These are phyloP conservation scores for Arachis stenosperma DNA, from an alignment of 306 rosid genomes.

Conservation along the genomic window DNA sequence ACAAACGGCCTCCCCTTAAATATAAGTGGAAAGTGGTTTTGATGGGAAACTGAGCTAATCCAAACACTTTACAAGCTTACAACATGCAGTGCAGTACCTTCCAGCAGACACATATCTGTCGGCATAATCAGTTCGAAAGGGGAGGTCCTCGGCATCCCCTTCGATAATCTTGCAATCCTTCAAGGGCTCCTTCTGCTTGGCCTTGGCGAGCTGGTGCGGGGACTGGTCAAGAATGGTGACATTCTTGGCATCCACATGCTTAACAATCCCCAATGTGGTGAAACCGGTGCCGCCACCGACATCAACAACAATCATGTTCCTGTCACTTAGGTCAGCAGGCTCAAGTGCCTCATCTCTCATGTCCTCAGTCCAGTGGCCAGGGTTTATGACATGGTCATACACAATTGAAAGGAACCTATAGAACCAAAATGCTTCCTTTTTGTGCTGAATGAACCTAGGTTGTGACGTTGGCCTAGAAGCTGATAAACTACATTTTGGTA, in stretches of 20 bases:
- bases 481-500: constrained; percentile 64
- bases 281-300: constrained; percentile 95
- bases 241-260: constrained; percentile 89
- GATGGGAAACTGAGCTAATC: not conserved
- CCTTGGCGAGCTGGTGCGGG: constrained; percentile 94
- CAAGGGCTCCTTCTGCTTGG: constrained; percentile 81
- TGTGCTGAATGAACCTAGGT: constrained; percentile 93
- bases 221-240: constrained; percentile 95
- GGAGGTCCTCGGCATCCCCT: constrained; percentile 96
- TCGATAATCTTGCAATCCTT: constrained; percentile 83
- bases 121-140: constrained; percentile 84
- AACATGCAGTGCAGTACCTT: constrained; percentile 51
- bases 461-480: constrained; percentile 80
- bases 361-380: constrained; percentile 96
- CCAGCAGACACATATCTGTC: constrained; percentile 95
- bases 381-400: constrained; percentile 87
- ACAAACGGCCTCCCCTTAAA: no score
- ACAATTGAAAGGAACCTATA: constrained; percentile 89
- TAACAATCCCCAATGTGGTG: constrained; percentile 86
- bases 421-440: constrained; percentile 95
- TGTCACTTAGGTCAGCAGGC: constrained; percentile 75
- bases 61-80: not conserved
- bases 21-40: not conserved
- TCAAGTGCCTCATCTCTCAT: constrained; percentile 97
- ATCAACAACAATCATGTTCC: constrained; percentile 82